Percentiles rank a stretch among this genome's conserved stretches.
These are phyloP conservation scores for Pseudotsuga menziesii DNA, from an alignment of 75 land plant species.

Conservation along the genomic window DNA sequence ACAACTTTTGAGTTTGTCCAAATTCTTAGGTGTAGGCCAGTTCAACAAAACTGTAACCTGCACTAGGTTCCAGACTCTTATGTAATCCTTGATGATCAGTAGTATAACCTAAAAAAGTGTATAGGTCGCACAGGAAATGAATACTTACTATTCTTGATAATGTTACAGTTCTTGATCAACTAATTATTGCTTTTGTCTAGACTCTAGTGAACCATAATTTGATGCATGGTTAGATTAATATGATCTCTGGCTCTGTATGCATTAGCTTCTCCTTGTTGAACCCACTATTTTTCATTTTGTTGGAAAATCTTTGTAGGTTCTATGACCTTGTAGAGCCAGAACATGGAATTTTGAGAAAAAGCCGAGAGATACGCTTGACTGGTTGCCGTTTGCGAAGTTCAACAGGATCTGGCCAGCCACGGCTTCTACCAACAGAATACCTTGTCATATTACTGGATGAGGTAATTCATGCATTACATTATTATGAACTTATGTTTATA, in stretches of 20 bases:
- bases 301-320: constrained; percentile 32
- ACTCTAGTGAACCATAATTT: not conserved
- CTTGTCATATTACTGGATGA: constrained; percentile 79
- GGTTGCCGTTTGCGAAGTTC: constrained; percentile 80
- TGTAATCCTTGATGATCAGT: too few species aligned
- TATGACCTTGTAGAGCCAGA: constrained; percentile 55
- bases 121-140: too few species aligned
- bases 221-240: not conserved
- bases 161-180: not conserved
- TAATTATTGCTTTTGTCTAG: not conserved
- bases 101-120: too few species aligned
- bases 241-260: not conserved
- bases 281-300: not conserved
- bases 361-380: constrained; percentile 69
- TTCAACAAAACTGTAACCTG: too few species aligned
- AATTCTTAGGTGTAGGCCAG: too few species aligned
- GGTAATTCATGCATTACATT: constrained; percentile 26
- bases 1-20: too few species aligned
- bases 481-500: not conserved
- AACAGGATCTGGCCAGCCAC: constrained; percentile 51
- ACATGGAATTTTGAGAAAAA: constrained; percentile 69
- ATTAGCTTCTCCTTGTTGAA: not conserved
- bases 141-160: too few species aligned
- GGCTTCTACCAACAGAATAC: constrained; percentile 89
- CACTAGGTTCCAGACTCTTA: too few species aligned